Conservation (phyloP, 1,284 basidiomycete species). For the Amylostereum chailletii region DNA sequence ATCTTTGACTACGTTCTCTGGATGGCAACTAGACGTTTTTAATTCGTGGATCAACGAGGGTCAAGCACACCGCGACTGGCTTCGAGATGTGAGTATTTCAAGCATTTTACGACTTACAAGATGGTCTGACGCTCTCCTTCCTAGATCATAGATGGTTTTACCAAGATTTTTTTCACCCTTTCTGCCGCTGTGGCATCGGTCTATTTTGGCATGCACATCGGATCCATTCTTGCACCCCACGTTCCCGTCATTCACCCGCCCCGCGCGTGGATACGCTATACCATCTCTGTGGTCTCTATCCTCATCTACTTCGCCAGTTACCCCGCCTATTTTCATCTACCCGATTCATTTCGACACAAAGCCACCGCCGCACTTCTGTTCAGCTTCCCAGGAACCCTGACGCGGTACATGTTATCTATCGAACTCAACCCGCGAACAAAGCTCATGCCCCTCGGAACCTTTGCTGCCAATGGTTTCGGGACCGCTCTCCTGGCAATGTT, state of each 20-base stretch:
- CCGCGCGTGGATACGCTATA: constrained; percentile 30
- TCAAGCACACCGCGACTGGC: constrained; percentile 51
- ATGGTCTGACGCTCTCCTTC: no score
- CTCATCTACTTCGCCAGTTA: constrained; percentile 60
- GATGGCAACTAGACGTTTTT: constrained; percentile 90
- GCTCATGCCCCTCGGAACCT: constrained; percentile 80
- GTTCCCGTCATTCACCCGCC: constrained; percentile 33
- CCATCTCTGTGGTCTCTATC: constrained; percentile 39
- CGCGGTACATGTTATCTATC: constrained; percentile 75
- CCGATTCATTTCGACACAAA: constrained; percentile 64
- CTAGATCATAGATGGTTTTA: constrained; percentile 83
- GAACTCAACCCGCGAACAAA: constrained; percentile 60
- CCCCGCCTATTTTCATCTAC: constrained; percentile 71
- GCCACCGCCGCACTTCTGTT: constrained; percentile 88
- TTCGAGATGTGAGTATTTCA: constrained; percentile 61
- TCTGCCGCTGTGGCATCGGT: constrained; percentile 61
- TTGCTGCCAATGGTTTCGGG: constrained; percentile 78
- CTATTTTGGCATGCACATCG: constrained; percentile 51
- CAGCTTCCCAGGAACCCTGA: constrained; percentile 81
- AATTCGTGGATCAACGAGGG: constrained; percentile 74
- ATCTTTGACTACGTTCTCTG: constrained; percentile 92
- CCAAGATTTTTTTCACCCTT: constrained; percentile 74
- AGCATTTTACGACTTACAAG: no score
- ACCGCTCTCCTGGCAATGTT: constrained; percentile 70
- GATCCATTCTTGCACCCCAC: constrained; percentile 30